Base-by-base conservation (phyloP, 1,139 yeast species). In the Taphrina betulina region DNA sequence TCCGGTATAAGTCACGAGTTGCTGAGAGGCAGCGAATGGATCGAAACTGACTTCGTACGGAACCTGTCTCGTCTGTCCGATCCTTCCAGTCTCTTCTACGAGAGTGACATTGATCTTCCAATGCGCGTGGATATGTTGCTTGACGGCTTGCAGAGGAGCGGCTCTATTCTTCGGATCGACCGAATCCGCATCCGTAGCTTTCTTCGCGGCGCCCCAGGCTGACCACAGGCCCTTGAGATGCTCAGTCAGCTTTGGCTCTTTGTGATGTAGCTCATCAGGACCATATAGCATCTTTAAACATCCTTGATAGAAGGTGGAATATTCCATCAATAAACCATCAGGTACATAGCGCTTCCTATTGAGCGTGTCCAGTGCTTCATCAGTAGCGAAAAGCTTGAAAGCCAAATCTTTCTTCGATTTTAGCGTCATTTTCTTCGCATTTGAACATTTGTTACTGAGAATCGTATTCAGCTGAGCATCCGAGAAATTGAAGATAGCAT, bases 51-150 rank as follows among this genome's bases (percentile, higher is more conserved):
- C 40, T 8, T 50, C 54, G 29, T 43, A 19, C 1, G 38, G 38
- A 7, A 43, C n/a, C 20, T 29, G 20, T 7, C 26, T 22, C n/a
- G n/a, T 19, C 16, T 19, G n/a, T 14, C 16, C 28, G 4, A 3
- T 10, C 17, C 20, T 33, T 28, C 48, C 29, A 12, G 34, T 24
- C 20, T 48, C 44, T 12, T 50, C 54, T 12, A 50, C 16, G 28
- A 50, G 16, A 3, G 54, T 50, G 24, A 50, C 54, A 20, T 50
- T 50, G 26, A 42, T 23, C 33, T 50, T 50, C 54, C 54, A 50
- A 40, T 50, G 41, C 17, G 24, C 16, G 17, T 29, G 22, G 33
- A 50, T 31, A 22, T 50, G 37, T 10, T 50, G 46, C 10, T 29
- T 29, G 12, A 42, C 54, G 22, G 46, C 40, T 16, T 20, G 17